A percentile compares a stretch with the other conserved stretches of the same genome.
Evolutionary conservation across 225 moss, liverwort and hornwort genomes (phyloP).

Genomic region (Sphagnum contortum): DNA sequence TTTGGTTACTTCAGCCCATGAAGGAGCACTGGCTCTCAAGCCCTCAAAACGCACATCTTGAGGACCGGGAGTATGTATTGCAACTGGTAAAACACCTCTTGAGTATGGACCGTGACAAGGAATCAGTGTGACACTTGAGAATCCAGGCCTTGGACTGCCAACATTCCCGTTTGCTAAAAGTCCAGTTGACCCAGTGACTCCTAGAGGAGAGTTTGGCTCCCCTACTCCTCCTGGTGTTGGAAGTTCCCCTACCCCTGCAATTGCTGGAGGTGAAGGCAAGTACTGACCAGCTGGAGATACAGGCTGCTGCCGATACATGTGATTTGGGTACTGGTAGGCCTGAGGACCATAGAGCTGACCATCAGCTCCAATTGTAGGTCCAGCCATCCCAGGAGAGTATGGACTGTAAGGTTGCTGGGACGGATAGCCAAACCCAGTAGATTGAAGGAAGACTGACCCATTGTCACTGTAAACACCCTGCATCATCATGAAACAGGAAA

Average conservation of each 20-base stretch:
- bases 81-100: constrained; percentile 80
- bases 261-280: no score
- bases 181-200: no score
- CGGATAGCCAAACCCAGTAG: constrained; percentile 9
- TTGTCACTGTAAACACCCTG: constrained; percentile 88
- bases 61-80: constrained; percentile 60
- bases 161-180: constrained; percentile 3
- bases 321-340: constrained; percentile 80
- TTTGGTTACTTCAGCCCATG: constrained; percentile 88
- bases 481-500: not conserved
- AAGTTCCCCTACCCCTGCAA: no score
- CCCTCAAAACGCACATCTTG: constrained; percentile 94
- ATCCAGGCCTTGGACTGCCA: no score
- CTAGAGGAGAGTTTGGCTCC: no score
- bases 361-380: constrained; percentile 94
- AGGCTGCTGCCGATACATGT: constrained; percentile 67
- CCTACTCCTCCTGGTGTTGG: no score
- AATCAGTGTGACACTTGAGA: constrained; percentile 16
- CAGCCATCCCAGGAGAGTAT: constrained; percentile 41
- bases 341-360: constrained; percentile 98
- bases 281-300: constrained; percentile 22
- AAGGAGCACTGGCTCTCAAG: constrained; percentile 74
- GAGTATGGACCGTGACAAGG: constrained; percentile 81
- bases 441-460: constrained; percentile 64
- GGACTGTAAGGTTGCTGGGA: no score